Base-by-base conservation (phyloP, 768 basidiomycete species). In the Leccinum variicolor region DNA sequence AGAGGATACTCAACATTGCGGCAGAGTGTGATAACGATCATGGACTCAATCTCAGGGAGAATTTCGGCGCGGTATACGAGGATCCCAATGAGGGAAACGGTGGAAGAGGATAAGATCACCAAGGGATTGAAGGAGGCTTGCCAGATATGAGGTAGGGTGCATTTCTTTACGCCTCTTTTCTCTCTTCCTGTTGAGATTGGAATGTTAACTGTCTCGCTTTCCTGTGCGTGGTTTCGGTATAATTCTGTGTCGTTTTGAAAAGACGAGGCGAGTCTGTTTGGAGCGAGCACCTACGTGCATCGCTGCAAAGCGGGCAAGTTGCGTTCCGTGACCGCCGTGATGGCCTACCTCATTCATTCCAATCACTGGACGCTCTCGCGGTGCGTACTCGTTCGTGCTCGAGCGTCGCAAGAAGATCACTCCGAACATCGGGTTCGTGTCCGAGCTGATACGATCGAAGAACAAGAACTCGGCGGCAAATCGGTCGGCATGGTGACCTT, bases 281-380 rank as follows among this genome's bases (percentile, higher is more conserved):
- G 88, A 0, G 84, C 92, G 19, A 87, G 94, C 6, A 90, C 90
- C 2, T 98, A 96, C 66, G 94, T 98, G 14, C 96, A 98, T 69
- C 98, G 95, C 75, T 98, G 95, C 75, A 93, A 91, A 74, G 94
- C 92, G 5, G 96, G 95, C 5, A 97, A 94, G 76, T 94, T 92
- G 2, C 87, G 96, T 14, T 95, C 92, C 1, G 95, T 97, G 28
- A 97, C 95, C 0, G 94, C 94, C 13, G 95, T 97, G 41, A 93
- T 98, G 78, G 95, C 92, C 3, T 98, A 97, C 70, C 88, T 98
- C 55, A 97, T 98, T 62, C 95, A 97, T 65, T 92, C 94, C 11
- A 94, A 97, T 68, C 93, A 94, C 68, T 98, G 96, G 96, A 90
- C 94, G 19, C 83, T 98, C 43, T 89, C 92, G 31, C 84, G 85